A percentile compares a stretch with the other conserved stretches of the same genome.
Conservation (phyloP, 139 green algal species). For the Picochlorum sp. region DNA sequence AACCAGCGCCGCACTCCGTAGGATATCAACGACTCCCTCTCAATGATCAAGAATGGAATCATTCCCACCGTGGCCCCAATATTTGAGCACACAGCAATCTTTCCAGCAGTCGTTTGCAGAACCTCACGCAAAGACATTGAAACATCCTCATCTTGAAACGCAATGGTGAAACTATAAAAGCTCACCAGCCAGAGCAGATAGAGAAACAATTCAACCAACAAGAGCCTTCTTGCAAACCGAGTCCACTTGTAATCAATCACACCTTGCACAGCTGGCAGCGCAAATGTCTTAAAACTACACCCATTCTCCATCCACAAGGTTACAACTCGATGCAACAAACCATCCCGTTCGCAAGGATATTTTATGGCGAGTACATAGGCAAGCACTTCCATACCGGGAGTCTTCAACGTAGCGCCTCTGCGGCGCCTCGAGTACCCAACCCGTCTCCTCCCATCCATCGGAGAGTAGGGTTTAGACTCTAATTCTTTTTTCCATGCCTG, state of each 20-base stretch:
- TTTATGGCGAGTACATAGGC: slow-evolving; percentile 50
- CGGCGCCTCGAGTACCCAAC: slow-evolving; percentile 10
- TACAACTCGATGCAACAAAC: slow-evolving; percentile 46
- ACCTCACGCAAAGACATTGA: slow-evolving; percentile 26
- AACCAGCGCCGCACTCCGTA: slow-evolving; percentile 35
- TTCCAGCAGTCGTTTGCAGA: slow-evolving; percentile 24
- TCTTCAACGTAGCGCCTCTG: slow-evolving; percentile 17
- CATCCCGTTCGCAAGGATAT: slow-evolving; percentile 38
- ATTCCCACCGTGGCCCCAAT: slow-evolving; percentile 32
- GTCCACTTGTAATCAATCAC: slow-evolving; percentile 41
- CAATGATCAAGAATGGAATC: slow-evolving; percentile 40
- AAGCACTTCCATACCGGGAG: slow-evolving; percentile 31
- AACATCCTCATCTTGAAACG: slow-evolving; percentile 37
- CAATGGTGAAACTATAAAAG: slow-evolving; percentile 41
- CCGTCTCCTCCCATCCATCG: background rate
- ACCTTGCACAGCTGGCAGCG: slow-evolving; percentile 21
- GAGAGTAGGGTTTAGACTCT: background rate
- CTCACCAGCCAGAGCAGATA: slow-evolving; percentile 42
- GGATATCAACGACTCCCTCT: slow-evolving; percentile 24
- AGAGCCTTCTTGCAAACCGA: slow-evolving; percentile 18
- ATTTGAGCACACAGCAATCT: slow-evolving; percentile 21
- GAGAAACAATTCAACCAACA: slow-evolving; percentile 29
- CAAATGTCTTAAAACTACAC: slow-evolving; percentile 20
- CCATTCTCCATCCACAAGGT: slow-evolving; percentile 30
- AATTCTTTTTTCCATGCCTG: slow-evolving; percentile 14